Evolutionary conservation across 345 rosid species (phyloP).

Genomic region (Populus pruinosa): DNA sequence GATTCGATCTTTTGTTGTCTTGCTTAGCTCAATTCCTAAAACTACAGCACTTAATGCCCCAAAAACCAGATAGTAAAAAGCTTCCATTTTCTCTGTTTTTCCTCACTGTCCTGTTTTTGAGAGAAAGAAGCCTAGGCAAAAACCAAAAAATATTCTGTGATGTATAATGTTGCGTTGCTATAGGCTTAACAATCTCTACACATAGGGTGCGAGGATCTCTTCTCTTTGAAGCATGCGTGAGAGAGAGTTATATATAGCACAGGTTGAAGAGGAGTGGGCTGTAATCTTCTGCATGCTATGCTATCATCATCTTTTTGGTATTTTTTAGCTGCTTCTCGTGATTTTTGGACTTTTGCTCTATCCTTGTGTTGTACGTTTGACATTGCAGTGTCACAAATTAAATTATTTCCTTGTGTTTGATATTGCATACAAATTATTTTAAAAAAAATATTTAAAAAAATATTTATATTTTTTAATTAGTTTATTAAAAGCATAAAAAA

Average conservation of each 20-base stretch:
- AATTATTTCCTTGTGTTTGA: too few relatives aligned
- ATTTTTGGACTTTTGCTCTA: background rate
- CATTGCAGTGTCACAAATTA: background rate
- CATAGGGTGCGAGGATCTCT: background rate
- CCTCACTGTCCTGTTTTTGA: background rate
- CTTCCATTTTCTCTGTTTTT: constrained; percentile 40
- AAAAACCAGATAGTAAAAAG: constrained; percentile 57
- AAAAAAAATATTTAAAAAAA: too few relatives aligned
- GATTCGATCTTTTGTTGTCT: constrained; percentile 57
- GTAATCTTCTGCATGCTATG: background rate
- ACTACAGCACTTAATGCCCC: constrained; percentile 53
- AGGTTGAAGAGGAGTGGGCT: background rate
- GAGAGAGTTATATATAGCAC: background rate
- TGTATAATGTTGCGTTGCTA: background rate
- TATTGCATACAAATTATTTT: too few relatives aligned
- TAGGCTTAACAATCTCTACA: background rate
- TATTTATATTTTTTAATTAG: too few relatives aligned
- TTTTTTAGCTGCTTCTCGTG: background rate
- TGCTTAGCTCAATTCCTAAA: constrained; percentile 56
- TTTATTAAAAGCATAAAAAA: too few relatives aligned
- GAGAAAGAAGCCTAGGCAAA: background rate
- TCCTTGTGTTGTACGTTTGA: background rate
- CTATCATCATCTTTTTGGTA: background rate
- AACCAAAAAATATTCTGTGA: background rate
- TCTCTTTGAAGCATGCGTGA: background rate